A percentile compares a stretch with the other conserved stretches of the same genome.
These are phyloP conservation scores for Juglanconis oblonga DNA, from an alignment of 2,329 filamentous ascomycete genomes.

Conservation along the genomic window DNA sequence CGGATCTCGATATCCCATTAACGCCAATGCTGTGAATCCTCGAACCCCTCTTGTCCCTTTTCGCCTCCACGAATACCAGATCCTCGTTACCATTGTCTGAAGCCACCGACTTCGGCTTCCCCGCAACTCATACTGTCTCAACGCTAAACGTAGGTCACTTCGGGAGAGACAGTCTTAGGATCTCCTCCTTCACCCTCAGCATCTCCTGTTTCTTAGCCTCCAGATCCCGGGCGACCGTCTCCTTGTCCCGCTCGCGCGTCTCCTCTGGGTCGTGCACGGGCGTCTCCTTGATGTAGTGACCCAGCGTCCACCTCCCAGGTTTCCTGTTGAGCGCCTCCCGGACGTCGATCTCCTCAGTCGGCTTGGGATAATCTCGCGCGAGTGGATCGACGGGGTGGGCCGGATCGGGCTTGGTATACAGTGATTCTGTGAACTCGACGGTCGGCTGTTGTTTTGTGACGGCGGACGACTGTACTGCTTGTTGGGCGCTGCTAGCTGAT, in stretches of 20 bases:
- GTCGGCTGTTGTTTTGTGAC: neutral
- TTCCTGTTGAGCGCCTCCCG: conserved; percentile 40
- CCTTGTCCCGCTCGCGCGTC: conserved; percentile 28
- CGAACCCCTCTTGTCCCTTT: neutral
- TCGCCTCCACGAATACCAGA: neutral
- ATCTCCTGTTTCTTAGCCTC: conserved; percentile 47
- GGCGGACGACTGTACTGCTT: conserved; percentile 1
- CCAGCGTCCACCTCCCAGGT: conserved; percentile 38
- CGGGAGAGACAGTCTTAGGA: conserved; percentile 9
- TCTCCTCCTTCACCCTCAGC: conserved; percentile 33
- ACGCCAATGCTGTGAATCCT: neutral
- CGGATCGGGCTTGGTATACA: neutral
- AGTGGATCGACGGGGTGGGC: conserved; percentile 29
- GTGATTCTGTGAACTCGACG: neutral
- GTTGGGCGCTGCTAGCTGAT: conserved; percentile 10
- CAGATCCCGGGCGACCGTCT: conserved; percentile 37
- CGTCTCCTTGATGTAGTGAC: conserved; percentile 30
- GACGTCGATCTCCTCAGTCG: conserved; percentile 36
- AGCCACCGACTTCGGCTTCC: neutral
- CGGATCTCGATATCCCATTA: neutral
- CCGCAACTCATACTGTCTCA: neutral
- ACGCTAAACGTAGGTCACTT: neutral
- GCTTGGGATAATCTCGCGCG: conserved; percentile 39
- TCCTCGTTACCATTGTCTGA: neutral
- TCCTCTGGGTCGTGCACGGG: conserved; percentile 24